These are phyloP conservation scores for Phytophthora pisi DNA, from an alignment of 352 stramenopile species.

Conservation along the genomic window DNA sequence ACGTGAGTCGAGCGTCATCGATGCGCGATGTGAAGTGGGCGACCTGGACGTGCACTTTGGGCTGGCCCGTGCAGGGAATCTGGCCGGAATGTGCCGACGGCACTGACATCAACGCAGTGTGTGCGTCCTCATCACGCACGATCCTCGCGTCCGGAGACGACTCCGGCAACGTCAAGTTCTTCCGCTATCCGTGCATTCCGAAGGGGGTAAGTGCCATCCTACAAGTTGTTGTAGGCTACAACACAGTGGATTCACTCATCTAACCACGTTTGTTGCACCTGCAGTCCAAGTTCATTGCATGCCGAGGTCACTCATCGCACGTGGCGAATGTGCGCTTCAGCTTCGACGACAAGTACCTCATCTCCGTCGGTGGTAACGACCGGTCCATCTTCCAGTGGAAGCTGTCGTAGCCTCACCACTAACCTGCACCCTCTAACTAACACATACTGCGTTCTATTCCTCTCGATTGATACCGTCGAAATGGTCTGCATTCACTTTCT, in stretches of 20 bases:
- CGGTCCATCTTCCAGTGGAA: slow-evolving; percentile 89
- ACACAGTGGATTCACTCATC: not conserved
- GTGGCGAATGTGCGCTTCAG: slow-evolving; percentile 86
- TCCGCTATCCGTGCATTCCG: slow-evolving; percentile 82
- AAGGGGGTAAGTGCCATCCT: slow-evolving; percentile 52
- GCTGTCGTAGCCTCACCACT: slow-evolving; percentile 34
- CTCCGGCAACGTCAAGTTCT: slow-evolving; percentile 83
- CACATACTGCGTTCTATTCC: slow-evolving; percentile 23
- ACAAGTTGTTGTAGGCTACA: too few species aligned
- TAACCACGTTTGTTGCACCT: slow-evolving; percentile 5
- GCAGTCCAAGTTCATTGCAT: slow-evolving; percentile 58
- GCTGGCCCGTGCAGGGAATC: slow-evolving; percentile 93
- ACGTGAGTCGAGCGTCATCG: slow-evolving; percentile 82
- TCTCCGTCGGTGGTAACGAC: slow-evolving; percentile 87
- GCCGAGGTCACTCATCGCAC: slow-evolving; percentile 79
- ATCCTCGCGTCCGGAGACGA: slow-evolving; percentile 86
- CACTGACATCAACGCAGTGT: slow-evolving; percentile 85
- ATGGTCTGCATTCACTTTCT: slow-evolving; percentile 8
- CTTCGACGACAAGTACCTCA: slow-evolving; percentile 79
- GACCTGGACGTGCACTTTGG: slow-evolving; percentile 89
- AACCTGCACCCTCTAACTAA: slow-evolving; percentile 11
- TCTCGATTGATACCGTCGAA: slow-evolving; percentile 5
- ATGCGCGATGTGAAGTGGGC: slow-evolving; percentile 86
- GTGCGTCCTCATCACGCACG: slow-evolving; percentile 65
- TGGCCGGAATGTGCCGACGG: slow-evolving; percentile 83